These are phyloP conservation scores for Gossypium turneri DNA, from an alignment of 345 rosid species.

Conservation along the genomic window DNA sequence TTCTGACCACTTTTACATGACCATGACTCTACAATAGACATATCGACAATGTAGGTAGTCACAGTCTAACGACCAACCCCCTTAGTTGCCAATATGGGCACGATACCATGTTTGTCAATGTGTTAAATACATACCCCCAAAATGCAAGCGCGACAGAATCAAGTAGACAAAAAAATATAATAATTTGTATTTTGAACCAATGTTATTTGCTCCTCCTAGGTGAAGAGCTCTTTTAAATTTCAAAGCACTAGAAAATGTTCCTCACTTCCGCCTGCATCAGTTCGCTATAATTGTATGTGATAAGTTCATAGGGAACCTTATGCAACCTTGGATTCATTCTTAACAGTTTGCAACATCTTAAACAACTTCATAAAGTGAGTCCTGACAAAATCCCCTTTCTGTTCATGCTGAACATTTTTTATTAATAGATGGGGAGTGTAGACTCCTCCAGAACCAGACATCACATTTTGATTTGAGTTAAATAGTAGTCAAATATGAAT, in stretches of 20 bases:
- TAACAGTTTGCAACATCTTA: background rate
- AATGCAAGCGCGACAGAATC: background rate
- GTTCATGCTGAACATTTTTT: background rate
- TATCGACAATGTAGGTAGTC: background rate
- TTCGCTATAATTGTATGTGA: background rate
- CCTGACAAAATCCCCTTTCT: background rate
- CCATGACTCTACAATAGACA: background rate
- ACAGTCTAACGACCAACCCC: background rate
- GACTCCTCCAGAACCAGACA: background rate
- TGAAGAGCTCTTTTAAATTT: background rate
- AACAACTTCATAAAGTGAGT: background rate
- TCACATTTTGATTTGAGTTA: background rate
- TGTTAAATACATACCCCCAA: background rate
- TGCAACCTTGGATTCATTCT: background rate
- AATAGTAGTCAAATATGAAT: background rate
- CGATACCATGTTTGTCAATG: background rate
- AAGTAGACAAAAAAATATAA: background rate
- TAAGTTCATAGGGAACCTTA: background rate
- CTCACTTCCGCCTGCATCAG: background rate
- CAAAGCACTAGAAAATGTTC: background rate
- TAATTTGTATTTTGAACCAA: background rate
- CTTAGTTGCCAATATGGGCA: background rate
- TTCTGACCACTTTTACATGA: background rate
- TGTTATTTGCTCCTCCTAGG: background rate
- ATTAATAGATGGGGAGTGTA: background rate